phyloP scores from a whole-genome alignment of 192 early-diverging fungal genomes.

The Backusella macrospora region DNA sequence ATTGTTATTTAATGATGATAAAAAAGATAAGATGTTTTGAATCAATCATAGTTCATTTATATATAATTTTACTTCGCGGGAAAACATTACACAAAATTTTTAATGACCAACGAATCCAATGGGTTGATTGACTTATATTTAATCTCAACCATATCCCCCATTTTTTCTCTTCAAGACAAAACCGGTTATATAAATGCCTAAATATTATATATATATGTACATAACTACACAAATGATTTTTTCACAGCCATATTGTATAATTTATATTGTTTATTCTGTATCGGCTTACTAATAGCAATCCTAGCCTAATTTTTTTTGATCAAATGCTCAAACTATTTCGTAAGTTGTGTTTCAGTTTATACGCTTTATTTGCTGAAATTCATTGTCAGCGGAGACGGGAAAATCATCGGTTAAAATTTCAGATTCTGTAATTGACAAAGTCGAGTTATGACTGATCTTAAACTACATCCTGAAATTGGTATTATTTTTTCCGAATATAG shows the following conservation, averaged over 20 bases:
- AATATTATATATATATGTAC: too few relatives aligned
- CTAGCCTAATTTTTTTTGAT: background rate
- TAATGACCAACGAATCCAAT: too few relatives aligned
- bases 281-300: background rate
- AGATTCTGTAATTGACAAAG: background rate
- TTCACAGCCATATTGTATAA: too few relatives aligned
- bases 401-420: slow-evolving; percentile 1
- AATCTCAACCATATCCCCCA: too few relatives aligned
- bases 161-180: too few relatives aligned
- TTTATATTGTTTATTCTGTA: too few relatives aligned
- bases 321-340: background rate
- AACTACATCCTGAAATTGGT: background rate
- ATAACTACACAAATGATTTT: too few relatives aligned
- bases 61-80: too few relatives aligned
- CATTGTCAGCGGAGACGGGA: background rate
- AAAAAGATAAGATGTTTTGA: background rate
- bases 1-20: background rate
- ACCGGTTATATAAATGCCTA: too few relatives aligned
- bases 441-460: background rate
- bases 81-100: too few relatives aligned
- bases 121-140: too few relatives aligned
- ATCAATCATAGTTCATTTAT: too few relatives aligned
- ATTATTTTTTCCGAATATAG: background rate
- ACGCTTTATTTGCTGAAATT: background rate
- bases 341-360: background rate